Conservation (phyloP, 2,329 filamentous ascomycete genomes). For the Colletotrichum endophyticum region DNA sequence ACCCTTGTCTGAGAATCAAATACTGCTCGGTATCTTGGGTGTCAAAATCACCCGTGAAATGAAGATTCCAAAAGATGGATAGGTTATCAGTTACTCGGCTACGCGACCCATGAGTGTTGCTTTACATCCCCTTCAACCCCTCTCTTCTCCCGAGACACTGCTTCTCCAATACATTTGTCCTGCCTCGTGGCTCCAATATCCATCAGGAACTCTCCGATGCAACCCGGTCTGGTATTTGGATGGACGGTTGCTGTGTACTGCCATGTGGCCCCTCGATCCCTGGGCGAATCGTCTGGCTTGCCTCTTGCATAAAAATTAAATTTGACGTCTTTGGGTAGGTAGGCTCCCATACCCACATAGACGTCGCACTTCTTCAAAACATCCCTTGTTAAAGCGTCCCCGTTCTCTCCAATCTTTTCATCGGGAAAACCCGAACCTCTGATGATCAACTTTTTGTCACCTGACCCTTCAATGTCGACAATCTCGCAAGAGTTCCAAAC, state of each 20-base stretch:
- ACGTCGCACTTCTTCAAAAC: not conserved
- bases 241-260: not conserved
- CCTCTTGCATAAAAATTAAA: not conserved
- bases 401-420: not conserved
- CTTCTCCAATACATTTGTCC: not conserved
- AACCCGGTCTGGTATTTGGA: not conserved
- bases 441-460: not conserved
- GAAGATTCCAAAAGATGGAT: not conserved
- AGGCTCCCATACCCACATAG: rapidly evolving
- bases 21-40: not conserved
- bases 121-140: not conserved
- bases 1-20: not conserved
- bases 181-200: not conserved
- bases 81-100: not conserved
- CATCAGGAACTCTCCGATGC: not conserved
- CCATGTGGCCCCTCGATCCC: not conserved
- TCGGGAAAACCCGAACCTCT: not conserved
- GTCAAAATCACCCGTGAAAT: not conserved
- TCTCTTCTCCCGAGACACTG: not conserved
- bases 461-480: not conserved
- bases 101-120: not conserved
- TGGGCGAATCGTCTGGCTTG: not conserved
- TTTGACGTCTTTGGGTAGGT: not conserved
- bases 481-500: not conserved
- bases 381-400: not conserved